phyloP scores from a whole-genome alignment of 2,329 filamentous ascomycete genomes.

The Venturia nashicola region DNA sequence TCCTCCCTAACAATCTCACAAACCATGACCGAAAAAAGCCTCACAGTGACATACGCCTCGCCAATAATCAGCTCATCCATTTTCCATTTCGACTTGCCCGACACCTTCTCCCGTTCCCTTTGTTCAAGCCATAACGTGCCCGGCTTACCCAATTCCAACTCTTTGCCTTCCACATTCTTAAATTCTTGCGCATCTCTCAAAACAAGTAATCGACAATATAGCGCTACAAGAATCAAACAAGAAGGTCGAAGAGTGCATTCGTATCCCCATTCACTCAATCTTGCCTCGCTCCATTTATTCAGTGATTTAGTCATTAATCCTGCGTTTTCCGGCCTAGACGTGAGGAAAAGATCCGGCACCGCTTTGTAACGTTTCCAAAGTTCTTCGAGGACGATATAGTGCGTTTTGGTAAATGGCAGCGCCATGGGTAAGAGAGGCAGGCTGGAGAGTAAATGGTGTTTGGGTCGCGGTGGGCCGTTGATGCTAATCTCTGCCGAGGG shows the following conservation, averaged over 20 bases:
- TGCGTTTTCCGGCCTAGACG: conserved; percentile 8
- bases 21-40: conserved; percentile 22
- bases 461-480: neutral
- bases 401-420: conserved; percentile 28
- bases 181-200: conserved; percentile 19
- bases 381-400: conserved; percentile 25
- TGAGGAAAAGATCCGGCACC: conserved; percentile 20
- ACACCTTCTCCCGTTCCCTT: neutral
- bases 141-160: conserved; percentile 16
- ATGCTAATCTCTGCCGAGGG: neutral
- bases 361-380: conserved; percentile 22
- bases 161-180: conserved; percentile 15
- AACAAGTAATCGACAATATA: conserved; percentile 21
- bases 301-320: neutral
- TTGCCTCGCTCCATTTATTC: neutral
- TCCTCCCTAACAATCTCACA: conserved; percentile 22
- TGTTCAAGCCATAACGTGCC: neutral
- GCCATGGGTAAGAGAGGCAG: conserved; percentile 19
- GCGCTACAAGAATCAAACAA: conserved; percentile 21
- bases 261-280: conserved; percentile 20
- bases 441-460: conserved; percentile 3
- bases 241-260: conserved; percentile 19
- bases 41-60: conserved; percentile 12
- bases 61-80: conserved; percentile 18
- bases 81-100: conserved; percentile 14